Conservation (phyloP, 164 flowering plant species). For the Magnolia kwangsiensis region DNA sequence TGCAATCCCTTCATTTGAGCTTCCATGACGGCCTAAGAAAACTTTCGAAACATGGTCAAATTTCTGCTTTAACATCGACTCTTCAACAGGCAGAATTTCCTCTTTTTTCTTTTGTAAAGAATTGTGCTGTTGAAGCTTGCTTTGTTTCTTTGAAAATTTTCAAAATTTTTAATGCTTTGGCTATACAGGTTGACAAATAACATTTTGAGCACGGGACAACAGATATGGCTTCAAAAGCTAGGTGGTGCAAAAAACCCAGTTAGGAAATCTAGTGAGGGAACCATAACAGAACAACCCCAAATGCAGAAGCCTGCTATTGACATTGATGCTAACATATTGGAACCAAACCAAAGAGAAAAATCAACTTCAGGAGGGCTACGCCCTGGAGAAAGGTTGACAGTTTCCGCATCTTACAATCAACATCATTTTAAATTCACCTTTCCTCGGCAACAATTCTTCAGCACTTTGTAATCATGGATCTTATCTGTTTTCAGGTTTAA, state of each 20-base stretch:
- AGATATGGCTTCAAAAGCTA: constrained; percentile 83
- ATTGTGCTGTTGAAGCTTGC: neutral
- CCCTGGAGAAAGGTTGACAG: constrained; percentile 78
- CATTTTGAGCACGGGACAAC: constrained; percentile 80
- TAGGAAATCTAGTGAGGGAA: constrained; percentile 30
- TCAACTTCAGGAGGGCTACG: constrained; percentile 43
- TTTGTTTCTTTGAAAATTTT: neutral
- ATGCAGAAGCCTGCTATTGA: constrained; percentile 31
- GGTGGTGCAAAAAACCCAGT: constrained; percentile 76
- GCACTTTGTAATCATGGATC: neutral
- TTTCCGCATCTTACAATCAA: neutral
- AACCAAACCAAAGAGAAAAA: constrained; percentile 33
- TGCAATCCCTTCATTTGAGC: no score
- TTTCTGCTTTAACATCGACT: neutral
- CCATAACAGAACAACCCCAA: constrained; percentile 27
- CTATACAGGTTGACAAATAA: constrained; percentile 80
- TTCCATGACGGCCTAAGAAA: no score
- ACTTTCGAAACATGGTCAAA: no score
- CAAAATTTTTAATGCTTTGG: neutral
- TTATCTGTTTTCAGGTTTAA: constrained; percentile 55
- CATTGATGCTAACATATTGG: constrained; percentile 19
- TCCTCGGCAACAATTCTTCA: no score
- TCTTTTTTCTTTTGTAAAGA: neutral
- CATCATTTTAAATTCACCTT: neutral
- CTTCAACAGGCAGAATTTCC: neutral